These are phyloP conservation scores for Kodamaea hsintzibuensis DNA, from an alignment of 805 yeast species.

Conservation along the genomic window DNA sequence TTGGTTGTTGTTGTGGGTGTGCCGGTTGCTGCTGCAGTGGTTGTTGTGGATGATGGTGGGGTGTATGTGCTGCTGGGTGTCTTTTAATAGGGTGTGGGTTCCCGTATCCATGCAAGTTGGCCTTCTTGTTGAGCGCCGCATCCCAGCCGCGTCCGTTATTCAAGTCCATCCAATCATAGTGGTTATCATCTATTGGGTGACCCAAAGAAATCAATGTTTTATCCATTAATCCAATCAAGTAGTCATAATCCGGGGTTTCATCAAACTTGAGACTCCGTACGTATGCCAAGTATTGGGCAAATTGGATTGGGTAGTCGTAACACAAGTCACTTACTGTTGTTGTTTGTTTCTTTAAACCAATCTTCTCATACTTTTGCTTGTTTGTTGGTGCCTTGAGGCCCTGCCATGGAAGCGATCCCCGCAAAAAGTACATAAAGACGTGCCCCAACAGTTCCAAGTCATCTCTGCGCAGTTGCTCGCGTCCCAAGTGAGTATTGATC, in stretches of 20 bases:
- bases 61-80: constrained; percentile 9
- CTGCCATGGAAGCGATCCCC: constrained; percentile 98
- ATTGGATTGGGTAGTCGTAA: constrained; percentile 86
- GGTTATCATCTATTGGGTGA: constrained; percentile 64
- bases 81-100: constrained; percentile 76
- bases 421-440: constrained; percentile 89
- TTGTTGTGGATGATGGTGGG: constrained; percentile 31
- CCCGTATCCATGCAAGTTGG: constrained; percentile 94
- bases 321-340: constrained; percentile 86
- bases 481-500: constrained; percentile 93
- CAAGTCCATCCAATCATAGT: constrained; percentile 97
- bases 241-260: constrained; percentile 92
- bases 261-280: constrained; percentile 91
- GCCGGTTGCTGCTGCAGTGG: constrained; percentile 14
- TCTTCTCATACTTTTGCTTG: constrained; percentile 95
- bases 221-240: constrained; percentile 73
- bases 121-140: constrained; percentile 81
- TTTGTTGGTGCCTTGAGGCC: constrained; percentile 97
- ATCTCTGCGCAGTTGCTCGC: constrained; percentile 95
- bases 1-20: constrained; percentile 8
- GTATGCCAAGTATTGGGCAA: constrained; percentile 85
- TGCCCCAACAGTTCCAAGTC: constrained; percentile 96
- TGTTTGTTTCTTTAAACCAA: constrained; percentile 92
- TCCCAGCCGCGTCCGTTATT: constrained; percentile 98
- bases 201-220: constrained; percentile 74